Percentiles rank a stretch among this genome's conserved stretches.
Conservation (phyloP, 2,329 filamentous ascomycete genomes). For the Cladosporium cucumerinum region DNA sequence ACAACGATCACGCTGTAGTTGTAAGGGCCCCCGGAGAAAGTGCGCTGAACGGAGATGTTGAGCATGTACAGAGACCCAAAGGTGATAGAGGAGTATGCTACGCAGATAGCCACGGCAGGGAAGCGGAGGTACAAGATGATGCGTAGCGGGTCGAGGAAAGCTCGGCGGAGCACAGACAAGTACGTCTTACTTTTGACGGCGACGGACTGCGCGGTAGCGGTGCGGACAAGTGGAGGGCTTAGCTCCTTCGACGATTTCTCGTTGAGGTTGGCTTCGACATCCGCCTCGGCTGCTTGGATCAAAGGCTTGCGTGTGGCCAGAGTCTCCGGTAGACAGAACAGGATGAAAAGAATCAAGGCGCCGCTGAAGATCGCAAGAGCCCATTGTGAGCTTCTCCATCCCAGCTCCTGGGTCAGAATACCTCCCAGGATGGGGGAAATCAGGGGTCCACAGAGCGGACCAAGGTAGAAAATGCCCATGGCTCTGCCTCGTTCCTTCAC, state of each 20-base stretch:
- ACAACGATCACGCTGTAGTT: constrained; percentile 65
- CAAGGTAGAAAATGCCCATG: constrained; percentile 83
- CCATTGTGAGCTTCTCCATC: constrained; percentile 77
- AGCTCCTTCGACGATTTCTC: constrained; percentile 24
- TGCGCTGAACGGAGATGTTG: constrained; percentile 72
- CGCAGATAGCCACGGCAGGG: constrained; percentile 68
- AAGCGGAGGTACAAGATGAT: constrained; percentile 71
- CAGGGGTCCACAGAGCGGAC: constrained; percentile 71
- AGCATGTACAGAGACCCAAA: constrained; percentile 73
- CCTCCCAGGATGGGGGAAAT: constrained; percentile 76
- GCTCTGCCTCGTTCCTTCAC: constrained; percentile 66
- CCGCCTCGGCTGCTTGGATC: constrained; percentile 30
- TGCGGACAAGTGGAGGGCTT: constrained; percentile 40
- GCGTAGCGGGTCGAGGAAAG: constrained; percentile 68
- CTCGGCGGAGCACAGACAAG: constrained; percentile 54
- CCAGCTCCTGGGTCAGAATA: constrained; percentile 62
- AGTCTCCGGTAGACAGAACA: constrained; percentile 65
- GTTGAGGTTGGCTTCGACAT: constrained; percentile 26
- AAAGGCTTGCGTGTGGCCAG: constrained; percentile 39
- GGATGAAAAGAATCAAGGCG: constrained; percentile 52
- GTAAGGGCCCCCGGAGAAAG: constrained; percentile 66
- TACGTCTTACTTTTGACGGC: constrained; percentile 55
- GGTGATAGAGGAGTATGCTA: constrained; percentile 70
- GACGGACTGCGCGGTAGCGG: constrained; percentile 61
- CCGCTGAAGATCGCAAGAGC: constrained; percentile 70